Evolutionary conservation across 2,329 filamentous ascomycete species (phyloP), one percentile per base, ranked within the genome.

Genomic region (Ilyonectria sp.): DNA sequence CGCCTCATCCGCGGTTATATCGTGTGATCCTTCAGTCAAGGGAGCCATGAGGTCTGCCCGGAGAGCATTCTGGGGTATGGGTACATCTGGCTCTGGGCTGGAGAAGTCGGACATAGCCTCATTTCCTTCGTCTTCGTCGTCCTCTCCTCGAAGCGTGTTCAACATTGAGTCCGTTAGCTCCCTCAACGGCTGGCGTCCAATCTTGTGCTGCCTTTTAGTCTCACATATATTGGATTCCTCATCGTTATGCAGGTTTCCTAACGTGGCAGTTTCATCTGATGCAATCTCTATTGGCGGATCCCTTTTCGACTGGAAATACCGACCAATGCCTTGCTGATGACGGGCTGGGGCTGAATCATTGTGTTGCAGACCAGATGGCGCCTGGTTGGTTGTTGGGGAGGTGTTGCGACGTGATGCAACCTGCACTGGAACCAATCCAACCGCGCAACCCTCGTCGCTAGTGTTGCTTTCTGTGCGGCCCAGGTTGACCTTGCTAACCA

Each of bases 191-290:
- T 43, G 65, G 21, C 74, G 75, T 26, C 50, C 49, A 60, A 63
- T 66, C 43, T 55, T 50, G 40, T 55, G 43, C 26, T 59, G 57
- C 37, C 49, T 60, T 43, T 58, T 35, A 43, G 67, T 50, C 29
- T 46, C 69, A 46, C 56, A 60, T 63, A 54, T 47, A 63, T 49
- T 63, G 29, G 63, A 37, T 37, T 58, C 50, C 29, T 69, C 60
- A 35, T 31, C 17, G 26, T 7, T 56, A 29, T 68, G 67, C 44
- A 63, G 40, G 17, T 56, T 68, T 40, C 66, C 74, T 15, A 63
- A 62, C 23, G 75, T 80, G 46, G 79, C 79, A 17, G 80, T 81
- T 40, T 79, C 72, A 69, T 82, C 80, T 29, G 69, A 76, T 56
- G 77, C 77, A 70, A 82, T 82, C 19, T 78, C 68, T 47, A 82